Conservation (phyloP, 75 land plant genomes). For the Sequoiadendron giganteum region DNA sequence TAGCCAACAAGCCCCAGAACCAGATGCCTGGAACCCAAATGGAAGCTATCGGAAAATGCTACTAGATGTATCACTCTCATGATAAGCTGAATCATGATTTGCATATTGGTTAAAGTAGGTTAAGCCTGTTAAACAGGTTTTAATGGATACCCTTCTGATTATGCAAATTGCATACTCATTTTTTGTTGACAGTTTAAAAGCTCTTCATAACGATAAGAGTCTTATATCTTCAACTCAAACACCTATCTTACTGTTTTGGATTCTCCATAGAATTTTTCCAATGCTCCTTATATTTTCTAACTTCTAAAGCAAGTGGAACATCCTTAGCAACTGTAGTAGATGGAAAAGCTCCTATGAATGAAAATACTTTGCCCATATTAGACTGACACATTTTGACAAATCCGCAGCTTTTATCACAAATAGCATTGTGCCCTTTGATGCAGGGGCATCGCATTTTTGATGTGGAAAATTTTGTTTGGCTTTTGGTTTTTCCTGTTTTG, state of each 20-base stretch:
- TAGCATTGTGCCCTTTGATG: too few relatives aligned
- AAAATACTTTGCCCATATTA: conserved; percentile 73
- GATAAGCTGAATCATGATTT: conserved; percentile 14
- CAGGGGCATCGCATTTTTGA: too few relatives aligned
- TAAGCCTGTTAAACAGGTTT: not conserved
- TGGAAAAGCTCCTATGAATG: conserved; percentile 52
- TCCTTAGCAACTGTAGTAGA: conserved; percentile 90
- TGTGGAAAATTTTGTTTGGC: too few relatives aligned
- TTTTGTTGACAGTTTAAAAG: conserved; percentile 66
- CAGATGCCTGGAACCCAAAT: conserved; percentile 30
- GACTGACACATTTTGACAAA: conserved; percentile 59
- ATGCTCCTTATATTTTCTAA: conserved; percentile 25
- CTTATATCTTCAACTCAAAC: conserved; percentile 35
- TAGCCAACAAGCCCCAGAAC: conserved; percentile 96
- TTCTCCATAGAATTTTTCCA: conserved; percentile 1
- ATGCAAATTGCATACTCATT: conserved; percentile 59
- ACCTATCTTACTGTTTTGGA: conserved; percentile 9
- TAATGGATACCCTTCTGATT: conserved; percentile 28
- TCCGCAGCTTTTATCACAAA: conserved; percentile 60
- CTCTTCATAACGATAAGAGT: conserved; percentile 73
- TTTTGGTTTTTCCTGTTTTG: too few relatives aligned
- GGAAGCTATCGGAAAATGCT: not conserved
- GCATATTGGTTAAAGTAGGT: conserved; percentile 6
- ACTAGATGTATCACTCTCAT: not conserved
- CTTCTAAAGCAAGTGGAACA: conserved; percentile 74